These are phyloP conservation scores for Linaria vulgaris DNA, from an alignment of 257 asterid genomes.

Conservation along the genomic window DNA sequence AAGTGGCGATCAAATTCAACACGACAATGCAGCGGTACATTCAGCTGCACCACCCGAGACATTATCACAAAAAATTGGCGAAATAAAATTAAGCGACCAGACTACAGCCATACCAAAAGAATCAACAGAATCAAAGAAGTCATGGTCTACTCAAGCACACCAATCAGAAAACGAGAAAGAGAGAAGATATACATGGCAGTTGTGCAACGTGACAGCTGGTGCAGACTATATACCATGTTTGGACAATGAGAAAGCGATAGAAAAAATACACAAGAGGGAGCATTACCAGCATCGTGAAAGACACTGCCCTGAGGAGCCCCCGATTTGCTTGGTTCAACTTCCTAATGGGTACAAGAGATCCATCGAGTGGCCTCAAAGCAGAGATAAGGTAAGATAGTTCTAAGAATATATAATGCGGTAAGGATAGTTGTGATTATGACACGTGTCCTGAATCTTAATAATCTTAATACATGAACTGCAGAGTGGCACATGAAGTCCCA, in stretches of 20 bases:
- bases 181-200: conserved; percentile 58
- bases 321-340: conserved; percentile 71
- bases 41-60: conserved; percentile 22
- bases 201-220: conserved; percentile 71
- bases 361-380: conserved; percentile 79
- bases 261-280: conserved; percentile 43
- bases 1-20: conserved; percentile 56
- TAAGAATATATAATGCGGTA: conserved; percentile 4
- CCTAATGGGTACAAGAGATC: conserved; percentile 71
- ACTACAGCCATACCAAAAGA: conserved; percentile 45
- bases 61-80: conserved; percentile 6
- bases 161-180: conserved; percentile 74
- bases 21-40: conserved; percentile 45
- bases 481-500: no score
- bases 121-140: conserved; percentile 51
- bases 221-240: conserved; percentile 85
- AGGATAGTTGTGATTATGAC: no score
- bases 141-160: conserved; percentile 81
- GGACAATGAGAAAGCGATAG: conserved; percentile 72
- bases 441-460: no score
- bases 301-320: conserved; percentile 77
- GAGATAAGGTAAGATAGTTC: conserved; percentile 62
- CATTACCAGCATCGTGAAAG: conserved; percentile 87
- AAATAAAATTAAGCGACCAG: conserved; percentile 28
- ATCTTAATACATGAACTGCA: no score